These are phyloP conservation scores for Oryza punctata DNA, from an alignment of 176 grass and related monocot genomes.

Conservation along the genomic window DNA sequence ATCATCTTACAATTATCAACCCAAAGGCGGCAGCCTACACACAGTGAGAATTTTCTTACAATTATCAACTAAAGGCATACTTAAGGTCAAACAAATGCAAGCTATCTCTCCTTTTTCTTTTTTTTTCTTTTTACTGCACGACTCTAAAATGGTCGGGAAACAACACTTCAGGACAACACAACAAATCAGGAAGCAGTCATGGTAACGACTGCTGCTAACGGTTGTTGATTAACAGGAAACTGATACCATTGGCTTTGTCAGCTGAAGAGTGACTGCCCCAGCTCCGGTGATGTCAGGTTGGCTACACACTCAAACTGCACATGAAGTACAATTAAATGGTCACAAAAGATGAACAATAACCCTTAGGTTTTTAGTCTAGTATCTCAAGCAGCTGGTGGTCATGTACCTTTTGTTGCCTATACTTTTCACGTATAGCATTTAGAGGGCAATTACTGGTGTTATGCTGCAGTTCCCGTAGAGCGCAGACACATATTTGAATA, in stretches of 20 bases:
- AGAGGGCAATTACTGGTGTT: slow-evolving; percentile 62
- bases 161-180: slow-evolving; percentile 19
- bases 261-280: slow-evolving; percentile 43
- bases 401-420: slow-evolving; percentile 77
- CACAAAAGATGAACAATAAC: background rate
- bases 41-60: slow-evolving; percentile 10
- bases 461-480: slow-evolving; percentile 68
- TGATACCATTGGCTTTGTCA: slow-evolving; percentile 24
- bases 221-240: slow-evolving; percentile 14
- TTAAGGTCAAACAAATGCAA: slow-evolving; percentile 16
- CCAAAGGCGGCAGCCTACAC: slow-evolving; percentile 34
- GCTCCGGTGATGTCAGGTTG: slow-evolving; percentile 45
- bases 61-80: slow-evolving; percentile 25
- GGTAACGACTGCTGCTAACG: slow-evolving; percentile 11
- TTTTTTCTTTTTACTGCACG: slow-evolving; percentile 27
- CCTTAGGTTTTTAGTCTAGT: background rate
- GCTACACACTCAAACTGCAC: slow-evolving; percentile 69
- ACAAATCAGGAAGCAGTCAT: background rate
- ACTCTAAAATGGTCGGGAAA: slow-evolving; percentile 27
- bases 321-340: background rate
- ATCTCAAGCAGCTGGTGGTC: background rate
- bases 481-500: slow-evolving; percentile 51
- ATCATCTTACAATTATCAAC: slow-evolving; percentile 30
- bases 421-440: slow-evolving; percentile 75
- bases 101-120: slow-evolving; percentile 20